Base-by-base conservation (phyloP, 75 land plant species). In the Selaginella tamariscina region DNA sequence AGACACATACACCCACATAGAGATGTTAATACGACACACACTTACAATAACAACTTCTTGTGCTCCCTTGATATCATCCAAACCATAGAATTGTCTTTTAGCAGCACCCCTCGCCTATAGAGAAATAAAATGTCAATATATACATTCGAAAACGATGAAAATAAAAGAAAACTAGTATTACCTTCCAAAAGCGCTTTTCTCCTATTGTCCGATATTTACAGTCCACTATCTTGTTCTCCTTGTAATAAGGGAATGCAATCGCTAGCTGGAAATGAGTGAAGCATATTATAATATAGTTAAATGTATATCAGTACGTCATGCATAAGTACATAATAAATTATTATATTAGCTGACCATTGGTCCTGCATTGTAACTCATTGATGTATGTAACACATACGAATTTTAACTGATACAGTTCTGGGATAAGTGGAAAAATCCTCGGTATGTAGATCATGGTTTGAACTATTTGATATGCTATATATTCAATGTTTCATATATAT, bases 41-140 rank as follows among this genome's bases (percentile, higher is more conserved):
- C 70, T 63, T 82, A 95, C 99, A 73, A 95, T 95, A 65, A 95
- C 84, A 29, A 95, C 78, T 65, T 95, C 99, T 27, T 49, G 72
- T 33, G 71, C 77, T 31, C 31, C 72, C 44, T 78, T 77, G 66
- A 95, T 88, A 77, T 95, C 92, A 74, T 95, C 92, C 66, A 95
- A 57, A 24, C 99, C 99, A 80, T 95, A 95, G 87, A 71, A 44
- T 75, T 66, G 54, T 66, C 78, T 69, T 79, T 88, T 90, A 87
- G 84, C 30, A 39, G 56, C 27, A 49, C 27, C 63, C 63, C 63
- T 5, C 9, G 27, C 63, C 63, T 22, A n/a, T 13, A 13, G 20
- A 49, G 20, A 13, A 49, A 49, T 20, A 9, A 39, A 60, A 28
- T 21, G 18, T 59, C 18, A 26, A 20, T 29, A 29, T 56, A 0